These are phyloP conservation scores for Magnolia kwangsiensis DNA, from an alignment of 164 flowering plant genomes.

Conservation along the genomic window DNA sequence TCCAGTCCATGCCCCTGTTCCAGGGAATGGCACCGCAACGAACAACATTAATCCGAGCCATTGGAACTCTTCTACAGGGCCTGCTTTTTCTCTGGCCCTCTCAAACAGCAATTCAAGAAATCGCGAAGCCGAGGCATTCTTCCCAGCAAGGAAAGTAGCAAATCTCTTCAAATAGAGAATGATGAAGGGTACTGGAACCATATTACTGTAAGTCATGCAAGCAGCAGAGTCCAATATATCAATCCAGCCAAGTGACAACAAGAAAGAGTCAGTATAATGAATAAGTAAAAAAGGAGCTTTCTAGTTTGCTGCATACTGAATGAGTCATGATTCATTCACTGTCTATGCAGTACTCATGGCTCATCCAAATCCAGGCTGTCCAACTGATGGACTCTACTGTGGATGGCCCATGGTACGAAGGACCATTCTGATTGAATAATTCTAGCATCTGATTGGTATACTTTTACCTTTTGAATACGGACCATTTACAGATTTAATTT, in stretches of 20 bases:
- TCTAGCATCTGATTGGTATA: too few relatives aligned
- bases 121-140: slow-evolving; percentile 48
- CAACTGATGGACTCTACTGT: too few relatives aligned
- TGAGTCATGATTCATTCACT: too few relatives aligned
- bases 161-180: slow-evolving; percentile 72
- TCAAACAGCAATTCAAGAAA: slow-evolving; percentile 58
- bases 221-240: background rate
- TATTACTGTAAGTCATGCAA: slow-evolving; percentile 48
- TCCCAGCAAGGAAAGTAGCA: slow-evolving; percentile 68
- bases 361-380: too few relatives aligned
- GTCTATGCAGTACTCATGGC: too few relatives aligned
- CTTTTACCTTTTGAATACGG: too few relatives aligned
- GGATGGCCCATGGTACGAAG: too few relatives aligned
- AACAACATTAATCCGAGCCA: slow-evolving; percentile 98
- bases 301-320: background rate
- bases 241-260: slow-evolving; percentile 7
- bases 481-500: too few relatives aligned
- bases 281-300: background rate
- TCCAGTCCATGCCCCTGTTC: slow-evolving; percentile 99
- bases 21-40: slow-evolving; percentile 97
- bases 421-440: too few relatives aligned
- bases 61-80: slow-evolving; percentile 89
- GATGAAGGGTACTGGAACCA: slow-evolving; percentile 94
- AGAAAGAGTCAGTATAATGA: background rate
- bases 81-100: slow-evolving; percentile 78